A percentile compares a stretch with the other conserved stretches of the same genome.
These are phyloP conservation scores for Pseudisothecium myosuroides DNA, from an alignment of 225 moss, liverwort and hornwort species.

Conservation along the genomic window DNA sequence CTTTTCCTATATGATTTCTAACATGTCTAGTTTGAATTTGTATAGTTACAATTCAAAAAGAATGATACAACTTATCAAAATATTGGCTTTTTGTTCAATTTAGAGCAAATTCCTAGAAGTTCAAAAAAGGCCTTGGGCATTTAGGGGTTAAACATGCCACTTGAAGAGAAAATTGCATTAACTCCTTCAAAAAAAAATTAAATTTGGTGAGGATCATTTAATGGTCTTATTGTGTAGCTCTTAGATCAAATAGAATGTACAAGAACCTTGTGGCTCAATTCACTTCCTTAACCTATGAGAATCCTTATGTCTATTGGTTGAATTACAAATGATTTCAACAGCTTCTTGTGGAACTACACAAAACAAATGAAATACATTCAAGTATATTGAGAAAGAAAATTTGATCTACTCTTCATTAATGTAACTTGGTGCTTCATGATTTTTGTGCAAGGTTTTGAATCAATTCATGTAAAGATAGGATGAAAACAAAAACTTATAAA, in stretches of 20 bases:
- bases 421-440: not conserved
- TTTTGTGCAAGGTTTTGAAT: not conserved
- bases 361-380: not conserved
- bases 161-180: too few species aligned
- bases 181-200: too few species aligned
- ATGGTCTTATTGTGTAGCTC: not conserved
- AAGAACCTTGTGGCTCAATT: not conserved
- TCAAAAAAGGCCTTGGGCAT: too few species aligned
- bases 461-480: not conserved
- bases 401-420: not conserved
- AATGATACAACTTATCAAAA: too few species aligned
- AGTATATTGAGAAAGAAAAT: not conserved
- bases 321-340: not conserved
- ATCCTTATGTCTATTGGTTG: fast-evolving
- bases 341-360: not conserved
- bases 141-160: too few species aligned
- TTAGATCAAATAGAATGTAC: not conserved
- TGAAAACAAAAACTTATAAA: not conserved
- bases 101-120: too few species aligned
- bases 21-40: too few species aligned
- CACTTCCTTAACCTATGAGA: not conserved
- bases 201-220: not conserved
- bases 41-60: too few species aligned
- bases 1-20: too few species aligned
- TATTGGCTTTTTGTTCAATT: too few species aligned